Conservation (phyloP, 352 stramenopile species). For the Nothophytophthora sp. region DNA sequence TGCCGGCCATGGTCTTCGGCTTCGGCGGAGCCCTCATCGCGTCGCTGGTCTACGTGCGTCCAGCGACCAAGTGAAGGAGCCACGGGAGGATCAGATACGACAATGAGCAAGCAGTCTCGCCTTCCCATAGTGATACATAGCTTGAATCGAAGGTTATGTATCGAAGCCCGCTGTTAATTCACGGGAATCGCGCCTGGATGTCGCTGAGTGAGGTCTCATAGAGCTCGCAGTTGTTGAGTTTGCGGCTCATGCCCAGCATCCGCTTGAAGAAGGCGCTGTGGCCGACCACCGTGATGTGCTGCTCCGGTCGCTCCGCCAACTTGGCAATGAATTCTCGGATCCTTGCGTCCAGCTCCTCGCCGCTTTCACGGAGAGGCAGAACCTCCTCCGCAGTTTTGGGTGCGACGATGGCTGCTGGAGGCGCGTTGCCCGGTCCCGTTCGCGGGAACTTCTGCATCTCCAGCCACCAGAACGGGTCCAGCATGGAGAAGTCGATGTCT, state of each 20-base stretch:
- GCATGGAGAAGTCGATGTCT: constrained; percentile 42
- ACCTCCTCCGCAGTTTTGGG: constrained; percentile 51
- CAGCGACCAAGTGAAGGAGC: constrained; percentile 8
- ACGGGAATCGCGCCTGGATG: no score
- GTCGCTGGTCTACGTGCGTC: constrained; percentile 37
- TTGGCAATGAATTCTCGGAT: constrained; percentile 64
- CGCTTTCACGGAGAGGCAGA: constrained; percentile 53
- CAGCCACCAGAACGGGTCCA: constrained; percentile 74
- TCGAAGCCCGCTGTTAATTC: no score
- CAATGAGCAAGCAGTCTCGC: not conserved
- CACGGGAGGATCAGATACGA: not conserved
- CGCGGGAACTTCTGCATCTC: constrained; percentile 30
- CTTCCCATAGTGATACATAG: no score
- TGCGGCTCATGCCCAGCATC: constrained; percentile 77
- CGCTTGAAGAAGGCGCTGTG: constrained; percentile 88
- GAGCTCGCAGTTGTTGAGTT: constrained; percentile 86
- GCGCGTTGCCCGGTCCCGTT: constrained; percentile 20
- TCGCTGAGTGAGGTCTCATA: constrained; percentile 27
- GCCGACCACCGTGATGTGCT: constrained; percentile 78
- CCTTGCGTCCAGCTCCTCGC: constrained; percentile 56
- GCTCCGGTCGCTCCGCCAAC: constrained; percentile 54
- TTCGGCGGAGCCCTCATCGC: constrained; percentile 34
- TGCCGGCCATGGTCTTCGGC: constrained; percentile 52
- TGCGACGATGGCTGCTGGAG: constrained; percentile 17
- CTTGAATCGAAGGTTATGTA: no score